Conservation (phyloP, 1,284 basidiomycete genomes). For the Ganoderma multipileum region DNA sequence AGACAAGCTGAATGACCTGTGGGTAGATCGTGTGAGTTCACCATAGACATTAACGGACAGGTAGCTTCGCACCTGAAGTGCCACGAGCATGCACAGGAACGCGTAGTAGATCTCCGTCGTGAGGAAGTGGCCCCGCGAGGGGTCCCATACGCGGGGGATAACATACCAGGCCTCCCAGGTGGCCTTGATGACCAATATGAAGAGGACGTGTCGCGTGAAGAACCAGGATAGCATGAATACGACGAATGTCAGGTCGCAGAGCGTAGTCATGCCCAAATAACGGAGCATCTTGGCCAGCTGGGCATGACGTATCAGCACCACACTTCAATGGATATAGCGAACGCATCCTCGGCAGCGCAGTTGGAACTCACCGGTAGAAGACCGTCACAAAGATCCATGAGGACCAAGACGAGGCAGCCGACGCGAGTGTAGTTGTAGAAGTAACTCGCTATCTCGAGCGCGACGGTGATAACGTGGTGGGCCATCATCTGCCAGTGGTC, state of each 20-base stretch:
- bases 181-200: slow-evolving; percentile 73
- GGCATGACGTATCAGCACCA: slow-evolving; percentile 3
- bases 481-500: slow-evolving; percentile 97
- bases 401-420: slow-evolving; percentile 86
- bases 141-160: slow-evolving; percentile 65
- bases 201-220: slow-evolving; percentile 84
- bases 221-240: slow-evolving; percentile 91
- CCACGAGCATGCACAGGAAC: slow-evolving; percentile 66
- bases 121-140: slow-evolving; percentile 64
- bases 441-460: slow-evolving; percentile 83
- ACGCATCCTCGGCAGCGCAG: neutral
- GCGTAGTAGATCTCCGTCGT: slow-evolving; percentile 50
- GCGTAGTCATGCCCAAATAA: slow-evolving; percentile 74
- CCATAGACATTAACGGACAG: slow-evolving; percentile 12
- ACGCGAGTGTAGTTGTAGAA: slow-evolving; percentile 86
- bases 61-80: slow-evolving; percentile 62
- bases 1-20: slow-evolving; percentile 78
- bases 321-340: neutral
- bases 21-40: slow-evolving; percentile 26
- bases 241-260: slow-evolving; percentile 83
- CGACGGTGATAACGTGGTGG: slow-evolving; percentile 92
- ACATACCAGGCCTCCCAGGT: slow-evolving; percentile 57
- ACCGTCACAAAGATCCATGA: slow-evolving; percentile 96
- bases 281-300: slow-evolving; percentile 94
- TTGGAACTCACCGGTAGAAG: slow-evolving; percentile 81